These are phyloP conservation scores for Stenogyne calaminthoides DNA, from an alignment of 305 asterid species.

Conservation along the genomic window DNA sequence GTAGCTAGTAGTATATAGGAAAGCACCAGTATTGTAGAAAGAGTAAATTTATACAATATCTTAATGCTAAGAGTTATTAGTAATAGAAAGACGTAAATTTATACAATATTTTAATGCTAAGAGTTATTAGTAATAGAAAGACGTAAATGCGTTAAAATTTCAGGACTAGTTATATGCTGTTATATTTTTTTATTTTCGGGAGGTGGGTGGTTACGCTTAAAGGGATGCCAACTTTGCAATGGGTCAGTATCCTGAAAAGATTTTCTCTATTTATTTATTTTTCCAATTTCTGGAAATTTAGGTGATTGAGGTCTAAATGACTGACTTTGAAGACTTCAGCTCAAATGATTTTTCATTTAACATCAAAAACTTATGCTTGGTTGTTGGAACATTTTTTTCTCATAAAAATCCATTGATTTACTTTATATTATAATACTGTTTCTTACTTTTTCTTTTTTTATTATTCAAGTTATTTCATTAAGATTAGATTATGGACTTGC, in stretches of 20 bases:
- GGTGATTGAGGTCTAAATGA: not conserved
- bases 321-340: not conserved
- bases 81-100: no score
- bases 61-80: no score
- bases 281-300: not conserved
- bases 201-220: not conserved
- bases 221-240: not conserved
- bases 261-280: not conserved
- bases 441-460: no score
- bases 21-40: no score
- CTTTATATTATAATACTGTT: no score
- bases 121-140: no score
- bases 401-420: not conserved
- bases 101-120: no score
- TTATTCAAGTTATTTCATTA: no score
- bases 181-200: not conserved
- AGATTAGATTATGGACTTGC: no score
- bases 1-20: no score
- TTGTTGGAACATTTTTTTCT: not conserved
- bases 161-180: not conserved
- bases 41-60: no score
- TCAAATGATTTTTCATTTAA: not conserved
- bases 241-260: no score
- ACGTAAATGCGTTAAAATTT: not conserved
- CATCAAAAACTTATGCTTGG: not conserved